phyloP scores from a whole-genome alignment of 495 filamentous ascomycete species.

The Aspergillus indologenus region DNA sequence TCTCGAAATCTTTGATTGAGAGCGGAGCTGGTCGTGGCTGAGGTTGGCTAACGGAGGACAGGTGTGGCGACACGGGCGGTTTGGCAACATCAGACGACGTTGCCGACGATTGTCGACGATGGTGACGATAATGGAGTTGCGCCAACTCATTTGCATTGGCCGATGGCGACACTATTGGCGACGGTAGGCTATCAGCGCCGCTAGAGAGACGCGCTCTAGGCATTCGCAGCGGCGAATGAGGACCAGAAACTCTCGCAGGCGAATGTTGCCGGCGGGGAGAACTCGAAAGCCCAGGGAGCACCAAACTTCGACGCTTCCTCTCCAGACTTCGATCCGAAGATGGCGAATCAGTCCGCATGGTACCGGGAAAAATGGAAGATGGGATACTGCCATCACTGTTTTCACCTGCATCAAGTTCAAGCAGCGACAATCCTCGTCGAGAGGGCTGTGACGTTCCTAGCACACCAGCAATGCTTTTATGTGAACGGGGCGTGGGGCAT shows the following conservation, averaged over 20 bases:
- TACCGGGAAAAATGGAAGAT: constrained; percentile 69
- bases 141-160: constrained; percentile 75
- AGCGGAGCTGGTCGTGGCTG: constrained; percentile 82
- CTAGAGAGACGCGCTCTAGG: constrained; percentile 78
- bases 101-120: constrained; percentile 89
- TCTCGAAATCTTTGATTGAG: constrained; percentile 98
- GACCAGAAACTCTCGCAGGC: constrained; percentile 68
- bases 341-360: constrained; percentile 79
- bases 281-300: constrained; percentile 65
- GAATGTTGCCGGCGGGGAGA: constrained; percentile 84
- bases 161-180: constrained; percentile 85
- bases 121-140: constrained; percentile 59
- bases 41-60: constrained; percentile 65
- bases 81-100: constrained; percentile 68
- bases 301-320: constrained; percentile 77
- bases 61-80: constrained; percentile 75
- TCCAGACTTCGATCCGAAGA: constrained; percentile 82
- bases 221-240: constrained; percentile 84
- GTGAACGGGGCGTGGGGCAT: constrained; percentile 85
- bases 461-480: constrained; percentile 64
- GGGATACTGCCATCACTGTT: constrained; percentile 88
- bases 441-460: constrained; percentile 59
- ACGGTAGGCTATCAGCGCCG: constrained; percentile 70
- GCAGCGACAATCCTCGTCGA: constrained; percentile 67
- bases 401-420: constrained; percentile 73